Evolutionary conservation across 305 asterid genomes (phyloP).

Genomic region (Fraxinus ornus): DNA sequence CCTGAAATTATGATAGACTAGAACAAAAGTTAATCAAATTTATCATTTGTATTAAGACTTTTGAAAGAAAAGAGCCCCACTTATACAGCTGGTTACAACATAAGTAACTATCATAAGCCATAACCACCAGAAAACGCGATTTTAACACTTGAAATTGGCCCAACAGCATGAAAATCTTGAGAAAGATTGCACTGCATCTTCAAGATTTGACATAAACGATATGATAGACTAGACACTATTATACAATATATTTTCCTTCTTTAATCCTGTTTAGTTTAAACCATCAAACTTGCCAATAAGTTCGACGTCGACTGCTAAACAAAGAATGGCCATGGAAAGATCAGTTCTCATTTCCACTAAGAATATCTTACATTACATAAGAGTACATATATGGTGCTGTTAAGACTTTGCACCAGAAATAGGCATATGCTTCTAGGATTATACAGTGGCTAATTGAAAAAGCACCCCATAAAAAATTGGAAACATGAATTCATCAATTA

Average conservation of each 20-base stretch:
- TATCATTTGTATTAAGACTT: conserved; percentile 54
- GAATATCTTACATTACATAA: conserved; percentile 38
- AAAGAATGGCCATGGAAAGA: neutral
- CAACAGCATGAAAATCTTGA: conserved; percentile 27
- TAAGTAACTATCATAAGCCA: conserved; percentile 45
- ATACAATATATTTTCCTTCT: conserved; percentile 2
- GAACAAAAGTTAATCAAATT: conserved; percentile 37
- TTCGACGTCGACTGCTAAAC: neutral
- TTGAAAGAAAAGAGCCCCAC: conserved; percentile 36
- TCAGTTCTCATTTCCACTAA: conserved; percentile 37
- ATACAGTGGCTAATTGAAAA: conserved; percentile 20
- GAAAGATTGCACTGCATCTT: conserved; percentile 35
- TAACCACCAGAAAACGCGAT: conserved; percentile 38
- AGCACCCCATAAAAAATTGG: conserved; percentile 19
- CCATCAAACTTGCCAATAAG: neutral
- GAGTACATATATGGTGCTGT: conserved; percentile 43
- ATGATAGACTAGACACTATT: neutral
- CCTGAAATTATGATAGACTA: conserved; percentile 48
- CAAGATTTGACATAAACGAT: conserved; percentile 17
- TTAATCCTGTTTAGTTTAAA: conserved; percentile 7
- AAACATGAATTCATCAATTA: conserved; percentile 25
- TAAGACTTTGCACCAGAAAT: conserved; percentile 41
- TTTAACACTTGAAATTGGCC: conserved; percentile 34
- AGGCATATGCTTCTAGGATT: conserved; percentile 6
- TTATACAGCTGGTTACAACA: conserved; percentile 74